Conservation (phyloP, 1,284 basidiomycete genomes). For the Leucoagaricus sp. region DNA sequence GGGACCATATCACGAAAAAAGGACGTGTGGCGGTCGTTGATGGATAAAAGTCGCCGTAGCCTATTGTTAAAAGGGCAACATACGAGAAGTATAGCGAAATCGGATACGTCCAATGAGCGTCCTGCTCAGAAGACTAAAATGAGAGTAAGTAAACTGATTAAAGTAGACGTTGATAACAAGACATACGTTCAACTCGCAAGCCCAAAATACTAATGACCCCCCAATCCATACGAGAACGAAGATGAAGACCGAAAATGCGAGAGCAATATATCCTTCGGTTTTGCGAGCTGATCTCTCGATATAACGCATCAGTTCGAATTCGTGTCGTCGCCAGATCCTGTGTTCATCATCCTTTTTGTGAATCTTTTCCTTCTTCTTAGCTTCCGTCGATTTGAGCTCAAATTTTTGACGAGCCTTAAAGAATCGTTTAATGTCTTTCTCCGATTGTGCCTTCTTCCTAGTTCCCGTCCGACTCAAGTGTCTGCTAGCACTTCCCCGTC, state of each 20-base stretch:
- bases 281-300: conserved; percentile 29
- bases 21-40: conserved; percentile 35
- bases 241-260: conserved; percentile 30
- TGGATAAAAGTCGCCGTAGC: conserved; percentile 41
- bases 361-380: neutral
- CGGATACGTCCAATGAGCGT: conserved; percentile 34
- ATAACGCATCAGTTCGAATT: conserved; percentile 38
- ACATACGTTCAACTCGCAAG: conserved; percentile 30
- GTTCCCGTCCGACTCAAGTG: neutral
- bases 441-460: neutral
- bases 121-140: conserved; percentile 16
- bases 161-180: neutral
- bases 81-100: conserved; percentile 39
- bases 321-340: conserved; percentile 30
- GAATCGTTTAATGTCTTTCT: neutral
- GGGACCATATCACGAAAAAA: conserved; percentile 42
- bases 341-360: conserved; percentile 16
- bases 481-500: neutral
- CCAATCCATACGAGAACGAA: conserved; percentile 39
- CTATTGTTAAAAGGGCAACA: conserved; percentile 37
- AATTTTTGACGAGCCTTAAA: neutral
- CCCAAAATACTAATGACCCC: conserved; percentile 38
- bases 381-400: no score
- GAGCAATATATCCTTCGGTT: conserved; percentile 28
- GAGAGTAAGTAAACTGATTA: neutral